phyloP scores from a whole-genome alignment of 305 asterid species.

The Plantago coronopus region DNA sequence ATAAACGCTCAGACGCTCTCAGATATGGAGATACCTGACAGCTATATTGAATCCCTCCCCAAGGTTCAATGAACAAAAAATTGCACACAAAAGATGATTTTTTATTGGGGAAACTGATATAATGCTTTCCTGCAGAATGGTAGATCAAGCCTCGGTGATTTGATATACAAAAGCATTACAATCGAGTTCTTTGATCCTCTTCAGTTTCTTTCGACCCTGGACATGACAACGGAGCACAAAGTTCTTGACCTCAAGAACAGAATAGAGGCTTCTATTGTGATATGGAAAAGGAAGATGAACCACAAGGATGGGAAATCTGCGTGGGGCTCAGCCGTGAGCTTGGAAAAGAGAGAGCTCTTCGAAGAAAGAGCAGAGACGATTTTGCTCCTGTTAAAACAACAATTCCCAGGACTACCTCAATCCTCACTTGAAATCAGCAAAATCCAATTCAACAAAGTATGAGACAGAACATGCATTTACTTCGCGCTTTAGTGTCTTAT shows the following conservation, averaged over 20 bases:
- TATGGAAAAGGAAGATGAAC: slow-evolving; percentile 81
- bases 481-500: not conserved
- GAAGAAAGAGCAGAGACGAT: slow-evolving; percentile 86
- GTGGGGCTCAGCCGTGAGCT: slow-evolving; percentile 71
- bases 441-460: slow-evolving; percentile 64
- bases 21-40: slow-evolving; percentile 88
- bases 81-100: not conserved
- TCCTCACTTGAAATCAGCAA: slow-evolving; percentile 87
- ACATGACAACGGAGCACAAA: slow-evolving; percentile 75
- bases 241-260: slow-evolving; percentile 77
- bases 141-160: slow-evolving; percentile 75
- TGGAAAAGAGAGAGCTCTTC: slow-evolving; percentile 79
- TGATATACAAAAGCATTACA: slow-evolving; percentile 62
- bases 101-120: not conserved
- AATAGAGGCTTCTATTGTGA: slow-evolving; percentile 86
- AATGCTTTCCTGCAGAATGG: slow-evolving; percentile 53
- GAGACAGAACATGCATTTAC: not conserved
- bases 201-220: slow-evolving; percentile 60
- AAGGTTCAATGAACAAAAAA: slow-evolving; percentile 41
- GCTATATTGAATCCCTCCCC: slow-evolving; percentile 82
- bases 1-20: slow-evolving; percentile 79
- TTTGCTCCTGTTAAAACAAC: slow-evolving; percentile 63
- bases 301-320: slow-evolving; percentile 61
- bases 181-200: slow-evolving; percentile 67
- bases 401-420: slow-evolving; percentile 78